Evolutionary conservation across 495 filamentous ascomycete species (phyloP).

Genomic region (Xylaria flabelliformis): DNA sequence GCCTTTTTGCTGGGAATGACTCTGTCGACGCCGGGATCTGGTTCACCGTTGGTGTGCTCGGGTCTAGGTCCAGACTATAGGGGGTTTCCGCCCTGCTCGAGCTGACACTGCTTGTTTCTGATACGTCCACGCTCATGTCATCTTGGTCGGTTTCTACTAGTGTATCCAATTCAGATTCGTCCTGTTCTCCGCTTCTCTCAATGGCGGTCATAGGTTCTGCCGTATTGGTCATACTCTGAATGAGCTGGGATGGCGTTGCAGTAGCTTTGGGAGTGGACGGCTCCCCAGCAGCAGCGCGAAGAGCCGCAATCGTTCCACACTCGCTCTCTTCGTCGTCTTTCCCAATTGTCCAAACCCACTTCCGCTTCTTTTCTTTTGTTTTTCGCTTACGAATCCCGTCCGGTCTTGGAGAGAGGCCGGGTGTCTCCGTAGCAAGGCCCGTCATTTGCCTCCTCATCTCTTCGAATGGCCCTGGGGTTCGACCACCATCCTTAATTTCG

Average conservation of each 20-base stretch:
- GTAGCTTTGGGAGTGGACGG: constrained; percentile 20
- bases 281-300: constrained; percentile 34
- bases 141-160: constrained; percentile 29
- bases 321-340: constrained; percentile 52
- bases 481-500: constrained; percentile 59
- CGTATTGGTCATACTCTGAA: constrained; percentile 17
- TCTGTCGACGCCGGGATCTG: constrained; percentile 3
- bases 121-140: constrained; percentile 51
- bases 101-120: constrained; percentile 45
- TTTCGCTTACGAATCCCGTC: constrained; percentile 54
- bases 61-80: constrained; percentile 36
- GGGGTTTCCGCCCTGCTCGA: constrained; percentile 41
- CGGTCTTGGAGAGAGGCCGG: constrained; percentile 41
- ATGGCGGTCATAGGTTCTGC: constrained; percentile 30
- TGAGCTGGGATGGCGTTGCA: not conserved
- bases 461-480: constrained; percentile 63
- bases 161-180: constrained; percentile 38
- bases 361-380: constrained; percentile 56
- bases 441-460: constrained; percentile 62
- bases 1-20: not conserved
- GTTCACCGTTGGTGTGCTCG: constrained; percentile 43
- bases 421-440: constrained; percentile 46
- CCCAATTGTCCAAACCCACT: constrained; percentile 61
- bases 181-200: constrained; percentile 37
- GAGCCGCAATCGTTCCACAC: constrained; percentile 44